Evolutionary conservation across 1,139 yeast species (phyloP).

Genomic region (Tardiomyces blankii): DNA sequence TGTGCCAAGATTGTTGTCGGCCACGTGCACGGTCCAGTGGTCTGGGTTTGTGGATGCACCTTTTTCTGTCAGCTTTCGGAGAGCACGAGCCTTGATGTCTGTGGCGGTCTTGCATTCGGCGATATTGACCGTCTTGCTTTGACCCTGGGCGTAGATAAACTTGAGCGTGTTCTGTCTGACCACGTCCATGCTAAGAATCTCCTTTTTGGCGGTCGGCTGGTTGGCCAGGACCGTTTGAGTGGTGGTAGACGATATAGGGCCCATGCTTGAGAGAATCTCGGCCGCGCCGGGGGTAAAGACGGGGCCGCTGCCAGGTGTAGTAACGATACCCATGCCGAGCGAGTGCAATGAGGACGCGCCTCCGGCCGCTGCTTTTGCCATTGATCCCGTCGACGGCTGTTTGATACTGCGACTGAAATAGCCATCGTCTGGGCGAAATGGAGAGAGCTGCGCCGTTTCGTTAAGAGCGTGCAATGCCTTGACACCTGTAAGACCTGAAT

Average conservation of each 20-base stretch:
- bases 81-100: constrained; percentile 60
- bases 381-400: background rate
- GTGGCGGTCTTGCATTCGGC: constrained; percentile 76
- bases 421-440: background rate
- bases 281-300: background rate
- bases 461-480: background rate
- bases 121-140: constrained; percentile 60
- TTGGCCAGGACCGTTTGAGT: background rate
- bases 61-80: constrained; percentile 43
- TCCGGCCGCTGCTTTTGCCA: background rate
- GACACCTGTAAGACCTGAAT: constrained; percentile 13
- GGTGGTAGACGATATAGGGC: background rate
- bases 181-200: background rate
- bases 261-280: background rate
- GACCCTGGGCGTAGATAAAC: constrained; percentile 51
- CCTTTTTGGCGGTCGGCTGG: background rate
- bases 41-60: constrained; percentile 4
- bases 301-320: background rate
- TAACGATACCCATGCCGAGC: background rate
- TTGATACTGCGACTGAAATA: background rate
- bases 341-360: background rate
- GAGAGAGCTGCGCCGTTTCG: background rate
- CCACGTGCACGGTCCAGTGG: constrained; percentile 28
- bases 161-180: constrained; percentile 38
- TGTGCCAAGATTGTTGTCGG: constrained; percentile 22